phyloP scores from a whole-genome alignment of 208 protist genomes.

The Trypanosoma theileri region DNA sequence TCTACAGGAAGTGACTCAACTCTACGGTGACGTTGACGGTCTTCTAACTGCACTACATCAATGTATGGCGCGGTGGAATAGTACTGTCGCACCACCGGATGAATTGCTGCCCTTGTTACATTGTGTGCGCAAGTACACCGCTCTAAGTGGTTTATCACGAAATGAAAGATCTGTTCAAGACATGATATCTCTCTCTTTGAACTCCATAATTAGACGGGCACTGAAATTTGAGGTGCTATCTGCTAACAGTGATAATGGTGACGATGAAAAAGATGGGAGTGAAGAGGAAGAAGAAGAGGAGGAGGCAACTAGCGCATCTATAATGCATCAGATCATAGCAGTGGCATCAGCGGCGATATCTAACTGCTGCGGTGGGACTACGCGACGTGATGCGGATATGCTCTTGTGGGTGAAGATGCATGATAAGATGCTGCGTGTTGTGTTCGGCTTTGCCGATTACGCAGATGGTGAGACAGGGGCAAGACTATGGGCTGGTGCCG shows the following conservation, averaged over 20 bases:
- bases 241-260: slow-evolving; percentile 10
- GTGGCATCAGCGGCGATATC: slow-evolving; percentile 29
- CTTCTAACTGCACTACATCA: slow-evolving; percentile 28
- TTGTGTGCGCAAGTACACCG: slow-evolving; percentile 31
- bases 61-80: slow-evolving; percentile 25
- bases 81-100: slow-evolving; percentile 12
- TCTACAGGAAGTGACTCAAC: slow-evolving; percentile 25
- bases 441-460: slow-evolving; percentile 68
- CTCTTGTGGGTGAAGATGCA: slow-evolving; percentile 24
- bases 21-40: slow-evolving; percentile 29
- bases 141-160: slow-evolving; percentile 34
- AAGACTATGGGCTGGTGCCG: slow-evolving; percentile 53
- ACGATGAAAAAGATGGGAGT: not conserved
- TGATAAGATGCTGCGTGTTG: slow-evolving; percentile 21
- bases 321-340: slow-evolving; percentile 30
- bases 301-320: not conserved
- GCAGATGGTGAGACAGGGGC: slow-evolving; percentile 50
- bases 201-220: slow-evolving; percentile 25
- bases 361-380: slow-evolving; percentile 45
- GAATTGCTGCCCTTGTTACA: slow-evolving; percentile 26
- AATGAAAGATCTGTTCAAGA: slow-evolving; percentile 33
- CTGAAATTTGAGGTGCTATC: slow-evolving; percentile 28
- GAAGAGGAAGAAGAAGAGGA: slow-evolving; percentile 3
- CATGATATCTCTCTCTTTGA: slow-evolving; percentile 36
- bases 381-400: slow-evolving; percentile 39